phyloP scores from a whole-genome alignment of 2,329 filamentous ascomycete genomes.

The Corynespora cassiicola region DNA sequence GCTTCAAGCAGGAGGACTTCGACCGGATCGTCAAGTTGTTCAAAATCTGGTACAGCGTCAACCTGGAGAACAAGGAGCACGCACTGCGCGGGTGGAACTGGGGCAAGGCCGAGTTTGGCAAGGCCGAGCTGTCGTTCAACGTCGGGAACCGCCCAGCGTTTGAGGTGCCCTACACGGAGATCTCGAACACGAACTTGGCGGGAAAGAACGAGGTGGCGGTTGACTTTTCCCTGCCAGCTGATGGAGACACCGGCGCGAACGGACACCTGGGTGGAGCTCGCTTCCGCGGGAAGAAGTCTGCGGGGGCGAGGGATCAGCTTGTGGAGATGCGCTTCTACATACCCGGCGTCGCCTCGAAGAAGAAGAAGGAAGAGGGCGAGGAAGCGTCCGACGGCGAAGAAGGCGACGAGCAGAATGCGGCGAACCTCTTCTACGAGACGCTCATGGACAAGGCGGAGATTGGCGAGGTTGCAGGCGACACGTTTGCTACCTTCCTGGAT shows the following conservation, averaged over 20 bases:
- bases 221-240: conserved; percentile 81
- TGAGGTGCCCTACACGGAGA: conserved; percentile 95
- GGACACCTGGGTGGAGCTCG: conserved; percentile 75
- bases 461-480: conserved; percentile 97
- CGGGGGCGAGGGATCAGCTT: conserved; percentile 87
- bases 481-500: conserved; percentile 95
- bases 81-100: conserved; percentile 98
- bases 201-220: conserved; percentile 98
- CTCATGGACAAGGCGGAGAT: conserved; percentile 99
- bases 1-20: conserved; percentile 92
- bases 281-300: conserved; percentile 85
- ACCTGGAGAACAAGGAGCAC: conserved; percentile 90
- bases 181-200: conserved; percentile 95
- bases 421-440: conserved; percentile 96
- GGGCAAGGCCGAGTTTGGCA: conserved; percentile 97
- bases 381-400: conserved; percentile 61
- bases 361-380: conserved; percentile 75
- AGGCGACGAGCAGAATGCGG: conserved; percentile 87
- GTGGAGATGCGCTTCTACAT: conserved; percentile 99
- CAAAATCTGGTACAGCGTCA: conserved; percentile 97
- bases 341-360: conserved; percentile 79
- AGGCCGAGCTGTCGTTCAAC: conserved; percentile 94
- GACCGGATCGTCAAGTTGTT: conserved; percentile 91
- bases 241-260: conserved; percentile 76
- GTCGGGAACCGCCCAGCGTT: conserved; percentile 97